Percentiles rank a stretch among this genome's conserved stretches.
Conservation (phyloP, 140 eudicot genomes). For the Cichorium intybus region DNA sequence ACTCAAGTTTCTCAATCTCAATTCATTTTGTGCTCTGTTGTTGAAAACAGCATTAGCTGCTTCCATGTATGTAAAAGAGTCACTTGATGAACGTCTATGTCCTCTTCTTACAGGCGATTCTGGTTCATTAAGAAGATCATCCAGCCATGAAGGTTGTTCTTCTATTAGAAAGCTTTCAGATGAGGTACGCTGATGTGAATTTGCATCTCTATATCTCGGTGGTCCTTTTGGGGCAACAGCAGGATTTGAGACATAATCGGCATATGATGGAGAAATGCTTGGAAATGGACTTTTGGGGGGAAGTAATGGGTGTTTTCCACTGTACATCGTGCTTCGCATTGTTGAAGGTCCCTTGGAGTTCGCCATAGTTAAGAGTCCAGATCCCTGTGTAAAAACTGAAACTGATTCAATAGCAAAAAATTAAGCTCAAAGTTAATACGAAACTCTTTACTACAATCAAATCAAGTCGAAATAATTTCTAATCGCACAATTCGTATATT, state of each 20-base stretch:
- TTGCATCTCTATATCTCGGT: slow-evolving; percentile 53
- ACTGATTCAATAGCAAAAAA: background rate
- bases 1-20: slow-evolving; percentile 40
- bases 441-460: background rate
- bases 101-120: slow-evolving; percentile 85
- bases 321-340: slow-evolving; percentile 52
- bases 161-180: slow-evolving; percentile 85
- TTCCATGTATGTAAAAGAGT: slow-evolving; percentile 82
- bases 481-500: background rate
- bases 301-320: slow-evolving; percentile 52
- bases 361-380: slow-evolving; percentile 42
- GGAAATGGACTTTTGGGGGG: slow-evolving; percentile 88
- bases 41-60: slow-evolving; percentile 45
- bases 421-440: background rate
- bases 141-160: slow-evolving; percentile 97
- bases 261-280: slow-evolving; percentile 53
- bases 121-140: slow-evolving; percentile 95
- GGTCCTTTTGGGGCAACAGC: slow-evolving; percentile 49
- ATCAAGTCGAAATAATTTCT: background rate
- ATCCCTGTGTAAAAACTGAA: slow-evolving; percentile 25
- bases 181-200: slow-evolving; percentile 76
- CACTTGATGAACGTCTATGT: slow-evolving; percentile 95
- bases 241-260: slow-evolving; percentile 43
- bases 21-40: slow-evolving; percentile 54
- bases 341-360: slow-evolving; percentile 66